Evolutionary conservation across 2,329 filamentous ascomycete genomes (phyloP).

Genomic region (Trichoderma arundinaceum): DNA sequence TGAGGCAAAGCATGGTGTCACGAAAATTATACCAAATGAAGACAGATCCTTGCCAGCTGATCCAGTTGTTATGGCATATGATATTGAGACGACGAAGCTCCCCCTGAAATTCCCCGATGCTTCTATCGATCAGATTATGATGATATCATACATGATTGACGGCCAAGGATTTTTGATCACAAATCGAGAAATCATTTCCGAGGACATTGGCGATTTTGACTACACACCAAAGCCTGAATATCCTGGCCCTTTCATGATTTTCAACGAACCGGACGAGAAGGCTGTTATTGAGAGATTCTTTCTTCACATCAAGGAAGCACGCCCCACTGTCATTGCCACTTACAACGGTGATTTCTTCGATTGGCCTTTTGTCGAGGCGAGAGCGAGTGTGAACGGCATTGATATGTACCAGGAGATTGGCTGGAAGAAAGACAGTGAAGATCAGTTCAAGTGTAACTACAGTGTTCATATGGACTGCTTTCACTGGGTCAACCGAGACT

Average conservation of each 20-base stretch:
- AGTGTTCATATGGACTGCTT: constrained; percentile 99
- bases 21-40: constrained; percentile 82
- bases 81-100: constrained; percentile 97
- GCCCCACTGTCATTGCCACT: constrained; percentile 96
- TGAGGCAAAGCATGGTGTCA: constrained; percentile 88
- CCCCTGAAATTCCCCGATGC: constrained; percentile 97
- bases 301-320: constrained; percentile 89
- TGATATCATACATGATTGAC: constrained; percentile 99
- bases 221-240: constrained; percentile 98
- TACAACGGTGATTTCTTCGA: constrained; percentile 99
- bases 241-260: constrained; percentile 92
- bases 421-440: constrained; percentile 92
- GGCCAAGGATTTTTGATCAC: constrained; percentile 98
- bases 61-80: constrained; percentile 97
- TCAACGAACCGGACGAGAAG: constrained; percentile 96
- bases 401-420: constrained; percentile 99
- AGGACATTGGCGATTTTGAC: constrained; percentile 97
- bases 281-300: constrained; percentile 89
- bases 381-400: constrained; percentile 91
- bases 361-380: constrained; percentile 96
- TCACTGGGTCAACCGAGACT: constrained; percentile 98
- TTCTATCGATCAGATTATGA: constrained; percentile 96
- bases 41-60: constrained; percentile 89
- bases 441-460: constrained; percentile 95
- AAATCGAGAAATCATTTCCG: constrained; percentile 95